These are phyloP conservation scores for Chlamydomonas reinhardtii DNA, from an alignment of 163 green algal species.

Conservation along the genomic window DNA sequence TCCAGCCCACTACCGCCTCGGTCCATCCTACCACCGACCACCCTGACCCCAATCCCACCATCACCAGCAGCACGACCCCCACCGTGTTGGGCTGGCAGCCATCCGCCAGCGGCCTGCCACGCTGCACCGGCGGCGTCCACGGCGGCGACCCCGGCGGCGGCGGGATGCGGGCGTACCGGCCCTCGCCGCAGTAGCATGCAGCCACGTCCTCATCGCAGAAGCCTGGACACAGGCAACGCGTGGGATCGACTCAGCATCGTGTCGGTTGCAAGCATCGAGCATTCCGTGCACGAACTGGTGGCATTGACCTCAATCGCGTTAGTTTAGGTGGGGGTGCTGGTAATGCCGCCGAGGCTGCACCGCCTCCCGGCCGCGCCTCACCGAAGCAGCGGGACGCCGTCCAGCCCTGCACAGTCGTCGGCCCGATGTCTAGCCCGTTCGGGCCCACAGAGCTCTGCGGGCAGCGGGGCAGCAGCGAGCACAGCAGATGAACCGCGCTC, in stretches of 20 bases:
- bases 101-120: background rate
- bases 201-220: constrained; percentile 15
- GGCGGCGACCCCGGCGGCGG: constrained; percentile 38
- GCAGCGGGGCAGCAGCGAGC: too few species aligned
- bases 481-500: too few species aligned
- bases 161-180: background rate
- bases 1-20: too few species aligned
- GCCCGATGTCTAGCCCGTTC: background rate
- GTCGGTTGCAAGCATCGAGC: too few species aligned
- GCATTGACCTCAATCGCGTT: too few species aligned
- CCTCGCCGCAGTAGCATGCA: constrained; percentile 12
- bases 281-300: too few species aligned
- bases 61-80: background rate
- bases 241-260: too few species aligned
- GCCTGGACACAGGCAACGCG: constrained; percentile 2
- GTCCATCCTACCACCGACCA: too few species aligned
- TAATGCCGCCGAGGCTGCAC: too few species aligned
- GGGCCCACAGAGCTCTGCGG: background rate
- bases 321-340: too few species aligned
- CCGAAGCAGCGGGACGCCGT: background rate
- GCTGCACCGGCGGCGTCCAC: constrained; percentile 35
- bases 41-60: too few species aligned
- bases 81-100: constrained; percentile 1
- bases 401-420: background rate
- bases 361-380: too few species aligned